phyloP scores from a whole-genome alignment of 306 rosid species.

The Geum urbanum region DNA sequence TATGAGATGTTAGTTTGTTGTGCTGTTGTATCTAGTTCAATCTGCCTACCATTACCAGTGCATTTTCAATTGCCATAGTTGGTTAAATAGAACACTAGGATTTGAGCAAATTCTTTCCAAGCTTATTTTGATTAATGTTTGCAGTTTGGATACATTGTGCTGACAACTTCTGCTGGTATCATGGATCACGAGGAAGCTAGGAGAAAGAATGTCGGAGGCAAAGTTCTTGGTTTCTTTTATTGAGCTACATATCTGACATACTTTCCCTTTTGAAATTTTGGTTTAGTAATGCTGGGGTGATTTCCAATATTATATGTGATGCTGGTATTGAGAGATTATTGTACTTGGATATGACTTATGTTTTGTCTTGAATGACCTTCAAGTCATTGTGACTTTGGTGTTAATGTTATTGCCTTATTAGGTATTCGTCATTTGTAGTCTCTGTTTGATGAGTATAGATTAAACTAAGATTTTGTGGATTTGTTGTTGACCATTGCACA shows the following conservation, averaged over 20 bases:
- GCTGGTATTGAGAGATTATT: constrained; percentile 9
- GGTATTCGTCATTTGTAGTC: background rate
- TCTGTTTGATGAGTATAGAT: background rate
- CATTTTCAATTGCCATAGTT: background rate
- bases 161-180: constrained; percentile 46
- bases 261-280: constrained; percentile 10
- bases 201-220: constrained; percentile 46
- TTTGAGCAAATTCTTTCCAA: background rate
- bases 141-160: constrained; percentile 41
- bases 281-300: constrained; percentile 7
- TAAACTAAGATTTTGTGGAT: background rate
- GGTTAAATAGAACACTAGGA: background rate
- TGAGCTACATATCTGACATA: constrained; percentile 9
- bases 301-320: background rate
- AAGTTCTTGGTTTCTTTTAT: constrained; percentile 42
- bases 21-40: background rate
- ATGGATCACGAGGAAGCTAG: constrained; percentile 44
- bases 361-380: constrained; percentile 6
- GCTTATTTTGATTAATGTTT: background rate
- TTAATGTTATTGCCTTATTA: background rate
- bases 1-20: background rate
- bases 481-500: background rate
- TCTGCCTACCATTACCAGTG: background rate
- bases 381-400: background rate
- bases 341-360: constrained; percentile 5